Evolutionary conservation across 768 basidiomycete species (phyloP).

Genomic region (Termitomyces sp.): DNA sequence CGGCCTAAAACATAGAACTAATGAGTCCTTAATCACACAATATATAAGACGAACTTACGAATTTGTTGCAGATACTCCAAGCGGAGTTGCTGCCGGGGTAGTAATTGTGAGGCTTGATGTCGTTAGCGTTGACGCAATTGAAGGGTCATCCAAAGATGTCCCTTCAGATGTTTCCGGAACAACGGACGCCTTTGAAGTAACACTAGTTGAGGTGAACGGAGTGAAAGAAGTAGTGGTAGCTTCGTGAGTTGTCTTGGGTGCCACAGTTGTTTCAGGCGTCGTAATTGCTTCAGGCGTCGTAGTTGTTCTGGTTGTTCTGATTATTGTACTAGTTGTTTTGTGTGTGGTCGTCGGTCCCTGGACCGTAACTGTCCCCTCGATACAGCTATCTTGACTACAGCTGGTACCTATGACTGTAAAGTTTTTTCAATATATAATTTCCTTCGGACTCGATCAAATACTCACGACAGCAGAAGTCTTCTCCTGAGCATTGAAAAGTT

Average conservation of each 20-base stretch:
- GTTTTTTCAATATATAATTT: too few species aligned
- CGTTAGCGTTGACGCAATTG: neutral
- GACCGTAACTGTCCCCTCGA: too few species aligned
- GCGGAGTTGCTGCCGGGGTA: neutral
- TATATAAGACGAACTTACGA: neutral
- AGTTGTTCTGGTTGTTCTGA: too few species aligned
- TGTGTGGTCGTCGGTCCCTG: too few species aligned
- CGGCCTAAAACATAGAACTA: neutral
- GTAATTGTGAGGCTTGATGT: too few species aligned
- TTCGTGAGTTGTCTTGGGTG: neutral
- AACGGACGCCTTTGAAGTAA: neutral
- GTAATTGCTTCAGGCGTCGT: neutral
- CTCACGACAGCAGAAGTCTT: too few species aligned
- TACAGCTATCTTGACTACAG: too few species aligned
- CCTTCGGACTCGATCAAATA: too few species aligned
- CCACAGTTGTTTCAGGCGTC: neutral
- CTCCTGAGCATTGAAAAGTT: too few species aligned
- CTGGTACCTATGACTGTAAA: too few species aligned
- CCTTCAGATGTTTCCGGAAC: too few species aligned
- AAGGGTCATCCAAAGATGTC: neutral
- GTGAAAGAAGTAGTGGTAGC: neutral
- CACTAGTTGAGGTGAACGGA: neutral
- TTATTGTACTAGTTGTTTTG: too few species aligned
- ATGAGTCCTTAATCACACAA: neutral
- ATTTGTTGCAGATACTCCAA: neutral